Evolutionary conservation across 1,284 basidiomycete genomes (phyloP).

Genomic region (Fomitopsis pinicola): DNA sequence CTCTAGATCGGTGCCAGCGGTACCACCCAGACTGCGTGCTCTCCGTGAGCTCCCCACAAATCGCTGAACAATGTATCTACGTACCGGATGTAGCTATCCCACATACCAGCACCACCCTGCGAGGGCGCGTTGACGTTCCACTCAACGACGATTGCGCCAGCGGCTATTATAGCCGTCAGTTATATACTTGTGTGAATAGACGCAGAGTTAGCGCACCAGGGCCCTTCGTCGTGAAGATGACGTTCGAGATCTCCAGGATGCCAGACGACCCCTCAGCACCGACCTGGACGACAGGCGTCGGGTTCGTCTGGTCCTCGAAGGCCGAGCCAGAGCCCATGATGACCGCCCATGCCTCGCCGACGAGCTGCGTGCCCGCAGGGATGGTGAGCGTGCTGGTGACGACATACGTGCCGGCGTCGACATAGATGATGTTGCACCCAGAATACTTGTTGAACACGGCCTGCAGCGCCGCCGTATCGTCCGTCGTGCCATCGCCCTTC

Average conservation of each 20-base stretch:
- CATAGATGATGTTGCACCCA: conserved; percentile 74
- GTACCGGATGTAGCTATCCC: conserved; percentile 61
- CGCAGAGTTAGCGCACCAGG: conserved; percentile 36
- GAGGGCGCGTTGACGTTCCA: conserved; percentile 64
- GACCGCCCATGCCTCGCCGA: conserved; percentile 75
- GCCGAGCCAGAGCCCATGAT: conserved; percentile 61
- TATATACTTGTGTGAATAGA: not conserved
- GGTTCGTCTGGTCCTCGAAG: conserved; percentile 53
- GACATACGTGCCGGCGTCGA: conserved; percentile 67
- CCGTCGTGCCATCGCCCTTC: conserved; percentile 68
- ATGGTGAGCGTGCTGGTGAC: conserved; percentile 69
- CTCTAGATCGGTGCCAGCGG: conserved; percentile 55
- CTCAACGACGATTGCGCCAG: conserved; percentile 68
- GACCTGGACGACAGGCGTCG: conserved; percentile 54
- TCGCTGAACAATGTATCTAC: not conserved
- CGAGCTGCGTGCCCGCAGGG: conserved; percentile 64
- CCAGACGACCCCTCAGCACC: conserved; percentile 47
- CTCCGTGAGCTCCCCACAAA: conserved; percentile 11
- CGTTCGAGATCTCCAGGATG: conserved; percentile 56
- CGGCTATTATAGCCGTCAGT: conserved; percentile 30
- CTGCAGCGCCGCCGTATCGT: conserved; percentile 71
- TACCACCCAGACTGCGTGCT: conserved; percentile 5
- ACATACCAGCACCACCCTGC: conserved; percentile 65
- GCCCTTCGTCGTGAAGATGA: conserved; percentile 50
- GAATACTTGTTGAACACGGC: conserved; percentile 58